Conservation (phyloP, 495 filamentous ascomycete genomes). For the Penicillium pancosmium region DNA sequence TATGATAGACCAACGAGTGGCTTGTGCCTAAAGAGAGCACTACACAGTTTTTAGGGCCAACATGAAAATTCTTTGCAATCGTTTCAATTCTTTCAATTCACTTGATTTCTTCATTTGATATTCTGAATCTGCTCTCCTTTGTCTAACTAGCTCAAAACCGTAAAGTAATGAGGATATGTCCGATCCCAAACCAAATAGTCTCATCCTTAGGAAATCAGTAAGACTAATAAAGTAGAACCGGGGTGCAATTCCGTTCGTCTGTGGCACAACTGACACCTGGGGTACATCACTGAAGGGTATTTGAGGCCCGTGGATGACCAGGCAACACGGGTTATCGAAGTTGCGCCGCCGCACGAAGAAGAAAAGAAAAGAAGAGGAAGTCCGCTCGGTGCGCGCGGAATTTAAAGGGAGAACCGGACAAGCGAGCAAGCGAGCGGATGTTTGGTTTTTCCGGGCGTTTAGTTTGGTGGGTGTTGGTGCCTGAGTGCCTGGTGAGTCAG, state of each 20-base stretch:
- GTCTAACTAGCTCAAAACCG: neutral
- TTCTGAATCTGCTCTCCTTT: neutral
- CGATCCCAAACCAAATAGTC: slow-evolving; percentile 57
- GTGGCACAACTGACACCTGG: slow-evolving; percentile 65
- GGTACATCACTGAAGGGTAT: slow-evolving; percentile 44
- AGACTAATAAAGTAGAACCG: slow-evolving; percentile 56
- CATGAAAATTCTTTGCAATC: neutral
- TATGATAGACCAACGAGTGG: no score
- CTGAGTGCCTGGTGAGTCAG: neutral
- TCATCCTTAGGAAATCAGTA: slow-evolving; percentile 47
- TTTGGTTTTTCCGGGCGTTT: slow-evolving; percentile 14
- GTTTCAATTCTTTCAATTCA: neutral
- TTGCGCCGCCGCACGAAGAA: slow-evolving; percentile 66
- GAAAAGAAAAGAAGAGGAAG: slow-evolving; percentile 44
- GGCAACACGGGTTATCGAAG: slow-evolving; percentile 57
- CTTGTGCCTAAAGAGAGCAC: no score
- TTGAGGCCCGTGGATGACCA: slow-evolving; percentile 40
- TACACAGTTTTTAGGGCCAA: neutral
- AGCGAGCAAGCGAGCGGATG: neutral
- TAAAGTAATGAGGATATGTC: slow-evolving; percentile 32
- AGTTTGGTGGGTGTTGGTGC: neutral
- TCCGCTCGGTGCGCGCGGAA: slow-evolving; percentile 11
- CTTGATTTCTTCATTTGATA: neutral
- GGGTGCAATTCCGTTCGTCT: slow-evolving; percentile 64
- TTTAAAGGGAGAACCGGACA: slow-evolving; percentile 29